phyloP scores from a whole-genome alignment of 495 filamentous ascomycete species.

The Aspergillus wentii region DNA sequence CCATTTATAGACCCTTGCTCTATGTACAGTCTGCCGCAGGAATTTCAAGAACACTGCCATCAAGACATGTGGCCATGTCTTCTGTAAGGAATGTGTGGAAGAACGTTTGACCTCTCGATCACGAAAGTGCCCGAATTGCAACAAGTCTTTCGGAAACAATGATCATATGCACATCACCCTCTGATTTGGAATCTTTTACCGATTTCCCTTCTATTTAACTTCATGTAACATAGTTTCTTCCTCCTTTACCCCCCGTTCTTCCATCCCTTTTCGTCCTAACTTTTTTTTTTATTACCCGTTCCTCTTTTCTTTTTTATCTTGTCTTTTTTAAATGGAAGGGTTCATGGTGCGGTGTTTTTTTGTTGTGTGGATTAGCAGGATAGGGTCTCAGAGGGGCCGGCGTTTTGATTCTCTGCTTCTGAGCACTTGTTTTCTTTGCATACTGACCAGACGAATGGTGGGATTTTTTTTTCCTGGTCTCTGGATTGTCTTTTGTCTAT shows the following conservation, averaged over 20 bases:
- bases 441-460: conserved; percentile 15
- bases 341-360: conserved; percentile 40
- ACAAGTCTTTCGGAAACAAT: conserved; percentile 79
- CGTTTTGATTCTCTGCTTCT: conserved; percentile 25
- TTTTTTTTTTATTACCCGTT: conserved; percentile 10
- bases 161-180: conserved; percentile 71
- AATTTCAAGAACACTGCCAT: conserved; percentile 93
- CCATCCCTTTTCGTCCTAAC: conserved; percentile 4
- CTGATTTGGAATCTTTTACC: conserved; percentile 19
- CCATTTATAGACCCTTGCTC: conserved; percentile 63
- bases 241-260: conserved; percentile 10
- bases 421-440: conserved; percentile 16
- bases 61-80: conserved; percentile 93
- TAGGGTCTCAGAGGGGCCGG: conserved; percentile 27
- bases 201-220: conserved; percentile 9
- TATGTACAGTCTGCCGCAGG: conserved; percentile 83
- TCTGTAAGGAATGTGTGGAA: conserved; percentile 86
- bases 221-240: conserved; percentile 8
- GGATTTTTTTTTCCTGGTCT: conserved; percentile 15
- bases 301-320: conserved; percentile 10
- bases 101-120: conserved; percentile 80
- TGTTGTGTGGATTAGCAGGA: conserved; percentile 31
- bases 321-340: conserved; percentile 25
- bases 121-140: conserved; percentile 92
- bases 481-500: conserved; percentile 4